A percentile compares a stretch with the other conserved stretches of the same genome.
Conservation (phyloP, 805 yeast genomes). For the Monosporozyma solicola region DNA sequence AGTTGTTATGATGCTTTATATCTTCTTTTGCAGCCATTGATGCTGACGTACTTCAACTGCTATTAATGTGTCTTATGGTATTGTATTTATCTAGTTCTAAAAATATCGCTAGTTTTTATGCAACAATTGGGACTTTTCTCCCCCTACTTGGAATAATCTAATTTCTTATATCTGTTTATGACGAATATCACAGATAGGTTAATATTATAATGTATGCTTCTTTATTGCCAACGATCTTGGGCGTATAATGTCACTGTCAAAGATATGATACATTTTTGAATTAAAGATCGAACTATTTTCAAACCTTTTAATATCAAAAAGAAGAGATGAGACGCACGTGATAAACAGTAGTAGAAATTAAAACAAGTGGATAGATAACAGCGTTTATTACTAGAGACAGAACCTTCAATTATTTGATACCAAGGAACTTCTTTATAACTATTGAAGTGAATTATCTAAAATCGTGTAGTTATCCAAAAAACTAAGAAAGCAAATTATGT, state of each 20-base stretch:
- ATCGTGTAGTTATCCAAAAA: too few relatives aligned
- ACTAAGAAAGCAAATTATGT: too few relatives aligned
- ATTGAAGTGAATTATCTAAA: not conserved
- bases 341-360: too few relatives aligned
- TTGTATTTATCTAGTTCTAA: not conserved
- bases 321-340: not conserved
- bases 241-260: not conserved
- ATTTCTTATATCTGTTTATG: not conserved
- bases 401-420: too few relatives aligned
- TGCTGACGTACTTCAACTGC: not conserved
- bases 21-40: not conserved
- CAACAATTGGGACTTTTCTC: not conserved
- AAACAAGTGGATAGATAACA: not conserved
- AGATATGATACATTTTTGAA: not conserved
- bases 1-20: not conserved
- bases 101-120: not conserved
- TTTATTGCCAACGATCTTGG: not conserved
- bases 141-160: not conserved
- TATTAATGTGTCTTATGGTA: not conserved
- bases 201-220: too few relatives aligned
- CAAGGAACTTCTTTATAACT: too few relatives aligned
- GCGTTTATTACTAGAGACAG: not conserved
- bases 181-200: not conserved
- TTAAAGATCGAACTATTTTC: not conserved
- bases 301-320: not conserved